Evolutionary conservation across 176 grass and related monocot genomes (phyloP), one percentile per base, ranked within the genome.

Genomic region (Saccharum spontaneum): DNA sequence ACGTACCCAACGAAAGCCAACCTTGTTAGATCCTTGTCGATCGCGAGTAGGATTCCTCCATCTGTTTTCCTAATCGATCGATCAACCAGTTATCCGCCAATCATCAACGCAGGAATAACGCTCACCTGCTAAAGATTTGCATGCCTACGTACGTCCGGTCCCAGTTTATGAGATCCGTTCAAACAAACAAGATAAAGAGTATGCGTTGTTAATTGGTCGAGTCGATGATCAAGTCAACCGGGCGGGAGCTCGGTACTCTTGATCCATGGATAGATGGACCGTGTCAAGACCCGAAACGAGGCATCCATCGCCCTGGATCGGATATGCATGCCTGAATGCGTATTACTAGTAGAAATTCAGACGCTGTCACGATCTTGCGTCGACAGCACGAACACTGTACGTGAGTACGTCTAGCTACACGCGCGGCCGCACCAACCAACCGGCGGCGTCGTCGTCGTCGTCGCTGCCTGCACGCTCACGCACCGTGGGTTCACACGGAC

Each of bases 401-500:
- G 28, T 28, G 28, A 28, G 28, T 28, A 28, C 49, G 31, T 3
- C 17, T 76, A 20, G 5, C 2, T 10, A 10, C 61, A 10, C 59
- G 44, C 43, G 43, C 26, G 44, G 8, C 44, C 73, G 73, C 23
- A 68, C 28, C 63, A 48, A 37, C 78, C 78, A 28, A 28, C 28
- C 28, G 28, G 28, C 28, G 31, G n/a, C 76, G 24, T 62, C 41
- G 70, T 46, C 49, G 70, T 46, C 49, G 49, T 17, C 69, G 69
- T 43, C 70, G n/a, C 55, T 4, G 22, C 13, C 41, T 11, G 8
- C 48, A 1, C 11, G 24, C 26, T 45, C 48, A 5, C 24, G 61
- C 37, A 48, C 66, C 63, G 64, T 52, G 78, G 28, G 20, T 69
- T 69, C 78, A 68, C 63, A 80, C n/a, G n/a, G n/a, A n/a, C n/a